Conservation (phyloP, 106 monocot species). For the Vanilla planifolia region DNA sequence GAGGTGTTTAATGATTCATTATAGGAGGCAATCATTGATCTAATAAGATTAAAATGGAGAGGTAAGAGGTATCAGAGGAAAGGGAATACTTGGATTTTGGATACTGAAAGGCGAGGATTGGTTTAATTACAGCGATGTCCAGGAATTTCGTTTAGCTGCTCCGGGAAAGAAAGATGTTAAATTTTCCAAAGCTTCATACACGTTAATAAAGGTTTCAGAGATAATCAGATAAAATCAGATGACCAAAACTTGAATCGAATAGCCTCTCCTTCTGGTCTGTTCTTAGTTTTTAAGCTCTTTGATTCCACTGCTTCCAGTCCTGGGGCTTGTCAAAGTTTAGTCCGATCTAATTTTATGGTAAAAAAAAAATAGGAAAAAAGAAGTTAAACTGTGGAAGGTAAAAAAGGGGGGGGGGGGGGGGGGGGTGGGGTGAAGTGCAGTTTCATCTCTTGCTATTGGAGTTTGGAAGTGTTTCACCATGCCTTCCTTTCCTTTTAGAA, state of each 20-base stretch:
- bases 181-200: not conserved
- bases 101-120: too few relatives aligned
- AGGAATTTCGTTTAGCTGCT: conserved; percentile 28
- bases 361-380: not conserved
- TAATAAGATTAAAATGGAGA: too few relatives aligned
- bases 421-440: too few relatives aligned
- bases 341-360: not conserved
- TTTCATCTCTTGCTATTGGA: conserved; percentile 4
- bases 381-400: not conserved
- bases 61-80: too few relatives aligned
- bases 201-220: too few relatives aligned
- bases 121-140: conserved; percentile 2
- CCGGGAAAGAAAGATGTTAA: conserved; percentile 9
- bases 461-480: conserved; percentile 6
- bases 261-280: not conserved
- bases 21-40: too few relatives aligned
- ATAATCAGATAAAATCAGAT: too few relatives aligned
- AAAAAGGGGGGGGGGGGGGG: too few relatives aligned
- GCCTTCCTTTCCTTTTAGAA: conserved; percentile 24
- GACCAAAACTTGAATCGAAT: not conserved
- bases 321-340: not conserved
- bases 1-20: too few relatives aligned
- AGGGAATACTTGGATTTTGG: too few relatives aligned
- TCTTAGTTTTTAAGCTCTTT: not conserved
- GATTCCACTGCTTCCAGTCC: conserved; percentile 1